Evolutionary conservation across 2,329 filamentous ascomycete genomes (phyloP), one percentile per base, ranked within the genome.

Genomic region (Cercospora janseana): DNA sequence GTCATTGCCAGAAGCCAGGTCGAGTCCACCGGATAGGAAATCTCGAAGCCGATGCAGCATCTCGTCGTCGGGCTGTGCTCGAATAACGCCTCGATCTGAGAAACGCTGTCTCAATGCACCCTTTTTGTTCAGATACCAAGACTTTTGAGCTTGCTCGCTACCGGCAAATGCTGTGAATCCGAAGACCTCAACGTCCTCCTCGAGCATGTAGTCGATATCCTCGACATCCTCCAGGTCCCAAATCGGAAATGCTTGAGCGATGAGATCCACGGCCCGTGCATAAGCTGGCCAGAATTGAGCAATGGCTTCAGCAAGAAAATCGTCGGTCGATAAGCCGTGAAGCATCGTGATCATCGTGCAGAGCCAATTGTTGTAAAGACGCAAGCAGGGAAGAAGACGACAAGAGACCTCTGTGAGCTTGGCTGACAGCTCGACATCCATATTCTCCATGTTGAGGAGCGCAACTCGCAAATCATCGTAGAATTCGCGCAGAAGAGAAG

Each of bases 321-420:
- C 75, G 54, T 81, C 79, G 46, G 75, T 75, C 15, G 73, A 65
- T 44, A 80, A 74, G n/a, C 77, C 75, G 47, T 76, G 70, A 15
- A 86, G 68, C 4, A 80, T 71, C 12, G 72, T 63, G 63, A 75
- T 77, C 52, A 78, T 81, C 7, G 75, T 74, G 12, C 80, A 68
- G 45, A 87, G 72, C 85, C 85, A 88, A 10, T 78, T 79, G 64
- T 81, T 86, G 66, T 87, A 87, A 35, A 86, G 72, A 10, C 84
- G 80, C 38, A 88, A 70, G 24, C 76, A 77, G 3, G 85, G 83
- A 16, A 87, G 70, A 37, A 86, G 72, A 51, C 81, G 77, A 26
- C 79, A 55, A 8, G 51, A 34, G 15, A 51, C 45, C 8, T 51
- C 42, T 6, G 61, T 60, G 8, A 65, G 44, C 23, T 59, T 60